Evolutionary conservation across 257 asterid species (phyloP), one percentile per base, ranked within the genome.

Genomic region (Coffea eugenioides): DNA sequence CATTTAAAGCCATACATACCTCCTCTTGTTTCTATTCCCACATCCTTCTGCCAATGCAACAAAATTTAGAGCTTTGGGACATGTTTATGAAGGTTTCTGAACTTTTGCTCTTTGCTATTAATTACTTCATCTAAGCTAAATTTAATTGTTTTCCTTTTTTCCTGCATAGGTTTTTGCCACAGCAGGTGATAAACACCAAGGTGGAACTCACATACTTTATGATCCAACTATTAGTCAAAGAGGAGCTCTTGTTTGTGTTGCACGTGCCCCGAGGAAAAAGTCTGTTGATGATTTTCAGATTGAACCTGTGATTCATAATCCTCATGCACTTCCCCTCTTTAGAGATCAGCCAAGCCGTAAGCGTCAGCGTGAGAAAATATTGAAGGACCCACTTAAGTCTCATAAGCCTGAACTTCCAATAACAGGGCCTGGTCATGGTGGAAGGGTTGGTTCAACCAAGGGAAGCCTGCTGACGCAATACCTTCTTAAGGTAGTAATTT

Each of bases 301-400:
- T 80, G 86, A 90, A 67, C 97, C 97, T n/a, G 95, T 93, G 74
- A 95, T 95, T 84, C 99, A 95, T 89, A 95, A 95, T 83, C 99
- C 99, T 64, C 99, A 95, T 52, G 97, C 99, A 0, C 87, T 95
- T n/a, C 99, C 99, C 34, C 69, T 93, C 69, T 92, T 95, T 80
- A 93, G 99, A 86, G 99, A 95, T 80, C 92, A 92, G 84, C 99
- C 99, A 4, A 93, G 94, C 90, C 97, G 97, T 80, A 93, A 93
- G 83, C 98, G 98, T 57, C 99, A 92, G 86, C 93, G 98, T 4
- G 98, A 95, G 81, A 95, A 92, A 87, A 87, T 88, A 66, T 69
- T 95, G 87, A 95, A 93, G 90, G 99, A 93, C 82, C 99, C 99
- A 0, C 84, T 92, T 20, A 92, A 93, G 91, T 93, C 99, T 77